Evolutionary conservation across 768 basidiomycete genomes (phyloP), one percentile per base, ranked within the genome.

Genomic region (Phlebiopsis gigantea): DNA sequence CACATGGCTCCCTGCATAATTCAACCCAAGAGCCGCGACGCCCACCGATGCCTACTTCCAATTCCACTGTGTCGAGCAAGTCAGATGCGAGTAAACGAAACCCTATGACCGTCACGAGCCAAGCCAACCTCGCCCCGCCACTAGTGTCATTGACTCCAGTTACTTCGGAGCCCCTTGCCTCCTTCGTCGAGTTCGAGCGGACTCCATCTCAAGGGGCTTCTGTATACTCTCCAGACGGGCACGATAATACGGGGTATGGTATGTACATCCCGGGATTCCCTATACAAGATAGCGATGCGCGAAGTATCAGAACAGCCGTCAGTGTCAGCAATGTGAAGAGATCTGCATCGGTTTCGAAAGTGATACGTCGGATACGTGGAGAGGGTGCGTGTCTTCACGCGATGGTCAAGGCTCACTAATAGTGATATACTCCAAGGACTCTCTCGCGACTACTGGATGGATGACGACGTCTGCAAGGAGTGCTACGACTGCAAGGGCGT

Each of bases 361-460:
- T 93, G 29, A 95, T 97, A 60, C 77, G 94, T 64, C 76, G 91
- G 59, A 84, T 97, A 64, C 79, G 94, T 55, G 95, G 95, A 43
- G 93, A 96, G 81, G 93, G 94, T 79, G 63, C 59, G 69, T 66
- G 9, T 8, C 30, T 47, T 9, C 7, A 29, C 30, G 8, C 26
- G n/a, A 50, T 66, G n/a, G n/a, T n/a, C n/a, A n/a, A n/a, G n/a
- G n/a, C n/a, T 30, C 48, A 55, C 34, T 55, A 46, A 55, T 14
- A 15, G 31, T 28, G 49, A 49, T 6, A 14, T 22, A 14, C 55
- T 52, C 19, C 4, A 51, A 92, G 91, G 90, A n/a, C 67, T 96
- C 19, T 92, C 91, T 22, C 84, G 87, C 61, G 92, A 97, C 66
- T 98, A 98, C 67, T 99, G 97, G 97, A 98, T 98, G 94, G 91